Evolutionary conservation across 2,329 filamentous ascomycete species (phyloP), one percentile per base, ranked within the genome.

Genomic region (Penicillium paneum): DNA sequence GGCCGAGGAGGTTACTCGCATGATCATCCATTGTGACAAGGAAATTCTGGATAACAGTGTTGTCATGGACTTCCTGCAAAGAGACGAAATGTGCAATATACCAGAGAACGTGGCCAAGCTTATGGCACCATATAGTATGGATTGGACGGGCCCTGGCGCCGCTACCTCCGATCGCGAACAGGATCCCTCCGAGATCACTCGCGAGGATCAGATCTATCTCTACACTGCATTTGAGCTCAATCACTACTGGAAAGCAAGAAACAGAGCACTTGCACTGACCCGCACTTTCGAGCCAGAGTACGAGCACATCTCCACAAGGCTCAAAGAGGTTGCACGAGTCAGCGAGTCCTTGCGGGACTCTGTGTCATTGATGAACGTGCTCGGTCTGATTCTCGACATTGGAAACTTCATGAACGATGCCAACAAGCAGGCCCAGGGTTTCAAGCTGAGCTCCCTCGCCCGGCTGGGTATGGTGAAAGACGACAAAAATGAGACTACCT

Each of bases 321-420:
- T 97, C 56, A 87, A 87, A 61, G 86, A 94, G 57, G 85, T 99
- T n/a, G 89, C 95, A 34, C 78, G 79, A 29, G 91, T 96, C 8
- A 93, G 92, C 5, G 93, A 97, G 75, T 89, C 91, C 10, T 78
- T 99, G 51, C 85, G 93, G 44, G 91, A 96, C 69, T 97, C 92
- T 1, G 91, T 96, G 26, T 89, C 91, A 26, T 78, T 99, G 66
- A 96, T 97, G 87, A 97, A 96, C 62, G 91, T 99, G 43, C 84
- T 99, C 53, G 92, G 93, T 55, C 82, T 97, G 58, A 99, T 99
- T 74, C 79, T 99, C 66, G 93, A 97, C 73, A 96, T 99, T 68
- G 94, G 94, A 74, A 99, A 99, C 75, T 99, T 96, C 81, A 99
- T 99, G 94, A 99, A 99, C 79, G 94, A 97, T 71, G 88, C 92